Base-by-base conservation (phyloP, 345 rosid genomes). In the Passiflora organensis region DNA sequence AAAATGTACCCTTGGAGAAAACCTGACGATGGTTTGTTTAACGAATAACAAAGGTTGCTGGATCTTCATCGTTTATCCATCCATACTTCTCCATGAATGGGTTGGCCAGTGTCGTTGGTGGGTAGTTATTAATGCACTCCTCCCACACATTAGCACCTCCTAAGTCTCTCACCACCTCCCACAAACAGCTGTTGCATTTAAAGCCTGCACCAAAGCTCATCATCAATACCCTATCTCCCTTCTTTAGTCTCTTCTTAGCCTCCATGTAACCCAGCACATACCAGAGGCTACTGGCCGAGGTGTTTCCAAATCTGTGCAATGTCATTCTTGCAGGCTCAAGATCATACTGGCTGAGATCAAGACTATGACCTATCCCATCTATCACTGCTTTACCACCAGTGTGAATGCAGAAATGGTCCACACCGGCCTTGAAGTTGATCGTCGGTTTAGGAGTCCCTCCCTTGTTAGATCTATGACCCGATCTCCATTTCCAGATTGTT, bases 291-390 rank as follows among this genome's bases (percentile, higher is more conserved):
- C 91, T 51, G 0, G 99, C 95, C 0, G 99, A 93, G 2, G 99
- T 93, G 82, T 93, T 93, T 13, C 99, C 99, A 58, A 82, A 93
- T 53, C 99, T 61, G 44, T 93, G 99, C 6, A 93, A 74, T 0
- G 99, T 86, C 96, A 93, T 89, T 71, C 95, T 74, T 6, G 99
- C 84, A 2, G 99, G 99, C 66, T 93, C 99, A 6, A 93, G 59
- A 43, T 91, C 96, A 42, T 69, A 71, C 63, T 84, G 89, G 4
- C 28, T 23, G 13, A 93, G 70, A 28, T 78, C 89, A 18, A 93
- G 86, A 55, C 76, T 89, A 32, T 68, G 47, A 0, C 82, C 86
- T 1, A 93, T 86, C 23, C 87, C 99, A 16, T 93, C 91, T 3
- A 93, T 93, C 72, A 89, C 97, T 0, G 99, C 95, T 60, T 89